Base-by-base conservation (phyloP, 2,329 filamentous ascomycete genomes). In the Xylogone sp. region DNA sequence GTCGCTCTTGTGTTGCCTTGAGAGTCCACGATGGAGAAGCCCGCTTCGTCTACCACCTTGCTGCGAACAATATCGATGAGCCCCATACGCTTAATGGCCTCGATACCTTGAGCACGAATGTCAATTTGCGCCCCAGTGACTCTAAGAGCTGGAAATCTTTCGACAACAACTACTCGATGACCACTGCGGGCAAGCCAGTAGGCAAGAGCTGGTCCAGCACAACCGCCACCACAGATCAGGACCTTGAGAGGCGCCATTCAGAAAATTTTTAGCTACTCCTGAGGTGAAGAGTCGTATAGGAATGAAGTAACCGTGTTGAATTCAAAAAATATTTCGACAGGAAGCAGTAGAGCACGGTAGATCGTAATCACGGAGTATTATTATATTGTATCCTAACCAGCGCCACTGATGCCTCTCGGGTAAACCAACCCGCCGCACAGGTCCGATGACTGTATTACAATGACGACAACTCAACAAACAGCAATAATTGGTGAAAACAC, bases 91-190 rank as follows among this genome's bases (percentile, higher is more conserved):
- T 69, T 72, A 16, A 81, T 62, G 7, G 78, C 71, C 18, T 77
- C 68, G 43, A 82, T 70, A 0, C 74, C 79, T 20, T 73, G 70
- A 12, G 71, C 75, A 2, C 77, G 73, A 2, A 84, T 65, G 58
- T 84, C 81, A 22, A 84, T 63, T 46, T 81, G 78, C 3, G 75
- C 72, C 0, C 81, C 81, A 0, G 69, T 68, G 1, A 69, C 64
- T 2, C 79, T 72, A 0, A 81, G 61, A 1, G 43, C 45, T 2
- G 70, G 61, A 29, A 56, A 69, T 1, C 74, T 69, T 56, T 77
- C 74, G 39, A 76, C 58, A 20, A 76, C 50, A 2, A 69, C 70
- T 45, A 75, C 61, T 22, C 61, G 53, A 48, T 70, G 64, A 22
- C 68, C 66, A n/a, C 65, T 54, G 42, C 66, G 66, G 1, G 75